Evolutionary conservation across 2,329 filamentous ascomycete species (phyloP).

Genomic region (Fusarium sp.): DNA sequence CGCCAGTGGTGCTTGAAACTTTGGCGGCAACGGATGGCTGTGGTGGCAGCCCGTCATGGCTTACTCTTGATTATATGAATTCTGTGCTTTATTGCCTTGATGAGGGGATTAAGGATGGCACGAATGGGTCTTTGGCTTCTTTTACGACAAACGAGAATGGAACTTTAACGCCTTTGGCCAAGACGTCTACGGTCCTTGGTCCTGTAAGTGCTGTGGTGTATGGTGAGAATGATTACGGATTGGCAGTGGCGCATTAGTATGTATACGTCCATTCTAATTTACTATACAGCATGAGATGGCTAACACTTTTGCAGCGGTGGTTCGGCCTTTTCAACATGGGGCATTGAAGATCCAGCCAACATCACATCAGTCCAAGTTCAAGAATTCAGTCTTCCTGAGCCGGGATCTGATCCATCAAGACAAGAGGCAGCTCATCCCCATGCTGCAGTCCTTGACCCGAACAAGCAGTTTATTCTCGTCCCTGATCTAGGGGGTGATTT

Average conservation of each 20-base stretch:
- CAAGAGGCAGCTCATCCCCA: constrained; percentile 76
- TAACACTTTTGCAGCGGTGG: constrained; percentile 53
- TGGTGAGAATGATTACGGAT: constrained; percentile 58
- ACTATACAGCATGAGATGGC: background rate
- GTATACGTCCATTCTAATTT: constrained; percentile 38
- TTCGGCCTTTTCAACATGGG: constrained; percentile 62
- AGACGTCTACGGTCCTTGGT: constrained; percentile 55
- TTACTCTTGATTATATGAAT: constrained; percentile 67
- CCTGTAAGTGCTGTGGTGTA: constrained; percentile 63
- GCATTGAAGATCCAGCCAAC: constrained; percentile 57
- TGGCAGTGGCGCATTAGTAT: constrained; percentile 64
- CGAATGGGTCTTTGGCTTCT: constrained; percentile 63
- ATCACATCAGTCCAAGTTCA: constrained; percentile 57
- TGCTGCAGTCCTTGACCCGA: constrained; percentile 76
- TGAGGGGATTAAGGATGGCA: constrained; percentile 65
- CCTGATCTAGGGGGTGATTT: constrained; percentile 78
- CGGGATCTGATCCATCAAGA: constrained; percentile 60
- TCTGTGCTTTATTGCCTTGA: constrained; percentile 72
- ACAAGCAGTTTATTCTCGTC: constrained; percentile 72
- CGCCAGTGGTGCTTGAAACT: constrained; percentile 55
- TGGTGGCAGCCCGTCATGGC: constrained; percentile 71
- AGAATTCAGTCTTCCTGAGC: constrained; percentile 58
- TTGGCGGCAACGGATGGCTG: constrained; percentile 64
- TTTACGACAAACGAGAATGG: constrained; percentile 58
- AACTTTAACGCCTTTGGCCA: constrained; percentile 57